These are phyloP conservation scores for Plectranthus barbatus DNA, from an alignment of 257 asterid species.

Conservation along the genomic window DNA sequence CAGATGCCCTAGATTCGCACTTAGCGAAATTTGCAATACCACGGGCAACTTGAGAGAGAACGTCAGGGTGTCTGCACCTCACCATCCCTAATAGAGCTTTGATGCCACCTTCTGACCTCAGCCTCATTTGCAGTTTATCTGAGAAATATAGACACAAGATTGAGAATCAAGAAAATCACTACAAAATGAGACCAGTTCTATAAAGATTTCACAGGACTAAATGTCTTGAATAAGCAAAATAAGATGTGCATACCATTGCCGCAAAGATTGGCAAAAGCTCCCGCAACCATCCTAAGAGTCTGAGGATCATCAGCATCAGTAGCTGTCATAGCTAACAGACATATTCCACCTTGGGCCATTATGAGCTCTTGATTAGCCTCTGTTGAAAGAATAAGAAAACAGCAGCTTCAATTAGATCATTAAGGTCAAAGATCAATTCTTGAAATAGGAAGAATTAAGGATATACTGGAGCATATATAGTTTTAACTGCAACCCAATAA, in stretches of 20 bases:
- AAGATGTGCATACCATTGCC: conserved; percentile 71
- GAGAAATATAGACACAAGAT: conserved; percentile 9
- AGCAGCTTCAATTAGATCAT: conserved; percentile 8
- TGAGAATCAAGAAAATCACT: background rate
- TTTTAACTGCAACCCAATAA: background rate
- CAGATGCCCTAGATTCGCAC: conserved; percentile 90
- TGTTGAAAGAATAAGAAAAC: conserved; percentile 20
- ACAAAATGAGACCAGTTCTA: background rate
- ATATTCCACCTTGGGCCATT: conserved; percentile 95
- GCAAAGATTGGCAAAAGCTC: conserved; percentile 96
- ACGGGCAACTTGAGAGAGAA: conserved; percentile 95
- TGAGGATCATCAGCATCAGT: conserved; percentile 98
- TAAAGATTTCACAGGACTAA: background rate
- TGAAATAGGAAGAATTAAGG: background rate
- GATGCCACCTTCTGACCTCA: conserved; percentile 96
- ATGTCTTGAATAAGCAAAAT: background rate
- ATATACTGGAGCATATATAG: background rate
- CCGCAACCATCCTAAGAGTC: conserved; percentile 98
- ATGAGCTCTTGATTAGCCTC: conserved; percentile 94
- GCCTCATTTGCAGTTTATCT: conserved; percentile 91
- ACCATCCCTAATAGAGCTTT: conserved; percentile 98
- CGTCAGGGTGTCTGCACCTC: conserved; percentile 91
- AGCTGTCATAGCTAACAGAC: conserved; percentile 78
- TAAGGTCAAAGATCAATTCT: background rate
- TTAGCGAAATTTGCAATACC: conserved; percentile 97